Evolutionary conservation across 345 rosid species (phyloP).

Genomic region (Brassica cretica): DNA sequence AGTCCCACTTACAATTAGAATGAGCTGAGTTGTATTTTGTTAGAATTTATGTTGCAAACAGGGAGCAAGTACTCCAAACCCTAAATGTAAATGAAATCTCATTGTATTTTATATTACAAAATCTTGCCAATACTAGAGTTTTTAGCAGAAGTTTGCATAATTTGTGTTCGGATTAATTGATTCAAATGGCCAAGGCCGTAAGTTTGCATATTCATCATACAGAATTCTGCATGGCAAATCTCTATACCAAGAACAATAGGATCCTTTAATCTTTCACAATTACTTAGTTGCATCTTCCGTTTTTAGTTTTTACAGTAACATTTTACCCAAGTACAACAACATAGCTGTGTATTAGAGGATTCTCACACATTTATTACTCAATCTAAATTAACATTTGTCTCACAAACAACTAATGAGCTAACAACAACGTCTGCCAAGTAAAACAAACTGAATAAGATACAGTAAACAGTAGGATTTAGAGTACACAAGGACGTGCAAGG

Average conservation of each 20-base stretch:
- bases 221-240: neutral
- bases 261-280: neutral
- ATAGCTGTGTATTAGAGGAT: neutral
- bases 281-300: neutral
- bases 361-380: constrained; percentile 12
- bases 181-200: neutral
- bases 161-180: neutral
- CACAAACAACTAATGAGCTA: constrained; percentile 21
- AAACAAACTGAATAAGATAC: constrained; percentile 31
- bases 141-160: neutral
- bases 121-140: neutral
- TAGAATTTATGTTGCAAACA: neutral
- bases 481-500: constrained; percentile 21
- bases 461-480: constrained; percentile 20
- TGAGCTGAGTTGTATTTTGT: constrained; percentile 6
- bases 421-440: constrained; percentile 1
- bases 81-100: neutral
- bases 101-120: neutral
- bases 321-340: neutral
- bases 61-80: neutral
- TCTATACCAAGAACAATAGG: neutral
- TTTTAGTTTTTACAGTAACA: neutral
- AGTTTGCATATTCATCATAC: neutral
- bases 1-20: constrained; percentile 15
- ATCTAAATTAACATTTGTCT: constrained; percentile 12